Evolutionary conservation across 2,329 filamentous ascomycete species (phyloP).

Genomic region (Trichophaea hybrida): DNA sequence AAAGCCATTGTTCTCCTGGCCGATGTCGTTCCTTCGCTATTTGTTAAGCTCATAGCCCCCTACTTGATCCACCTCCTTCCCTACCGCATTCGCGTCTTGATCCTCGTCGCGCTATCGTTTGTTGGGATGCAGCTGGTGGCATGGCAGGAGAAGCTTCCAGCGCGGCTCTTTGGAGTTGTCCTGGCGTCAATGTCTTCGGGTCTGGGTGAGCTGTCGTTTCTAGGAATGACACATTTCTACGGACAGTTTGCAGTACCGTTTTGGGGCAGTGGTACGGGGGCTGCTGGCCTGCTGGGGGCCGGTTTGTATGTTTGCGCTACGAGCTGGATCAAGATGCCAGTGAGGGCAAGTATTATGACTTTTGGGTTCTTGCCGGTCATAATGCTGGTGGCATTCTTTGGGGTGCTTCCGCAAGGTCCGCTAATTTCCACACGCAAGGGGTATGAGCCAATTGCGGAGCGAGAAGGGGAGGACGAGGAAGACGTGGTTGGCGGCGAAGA

Average conservation of each 20-base stretch:
- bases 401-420: constrained; percentile 55
- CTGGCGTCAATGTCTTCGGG: constrained; percentile 76
- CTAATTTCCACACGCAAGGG: constrained; percentile 38
- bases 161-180: constrained; percentile 70
- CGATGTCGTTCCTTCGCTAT: constrained; percentile 79
- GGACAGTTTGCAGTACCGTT: constrained; percentile 72
- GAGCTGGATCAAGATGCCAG: constrained; percentile 59
- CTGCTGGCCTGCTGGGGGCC: constrained; percentile 72
- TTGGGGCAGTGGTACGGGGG: constrained; percentile 87
- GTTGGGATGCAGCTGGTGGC: constrained; percentile 81
- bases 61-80: constrained; percentile 87
- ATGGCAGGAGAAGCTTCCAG: constrained; percentile 53
- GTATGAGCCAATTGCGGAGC: constrained; percentile 31
- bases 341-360: constrained; percentile 57
- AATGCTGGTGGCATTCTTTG: constrained; percentile 79
- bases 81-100: constrained; percentile 58
- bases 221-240: constrained; percentile 87
- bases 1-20: constrained; percentile 88
- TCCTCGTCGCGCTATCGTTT: constrained; percentile 63
- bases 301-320: constrained; percentile 79
- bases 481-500: constrained; percentile 3
- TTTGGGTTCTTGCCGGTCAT: constrained; percentile 66
- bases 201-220: constrained; percentile 76
- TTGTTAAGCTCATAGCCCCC: constrained; percentile 74
- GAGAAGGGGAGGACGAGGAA: constrained; percentile 15